Evolutionary conservation across 352 stramenopile genomes (phyloP).

Genomic region (Pythium volutum): DNA sequence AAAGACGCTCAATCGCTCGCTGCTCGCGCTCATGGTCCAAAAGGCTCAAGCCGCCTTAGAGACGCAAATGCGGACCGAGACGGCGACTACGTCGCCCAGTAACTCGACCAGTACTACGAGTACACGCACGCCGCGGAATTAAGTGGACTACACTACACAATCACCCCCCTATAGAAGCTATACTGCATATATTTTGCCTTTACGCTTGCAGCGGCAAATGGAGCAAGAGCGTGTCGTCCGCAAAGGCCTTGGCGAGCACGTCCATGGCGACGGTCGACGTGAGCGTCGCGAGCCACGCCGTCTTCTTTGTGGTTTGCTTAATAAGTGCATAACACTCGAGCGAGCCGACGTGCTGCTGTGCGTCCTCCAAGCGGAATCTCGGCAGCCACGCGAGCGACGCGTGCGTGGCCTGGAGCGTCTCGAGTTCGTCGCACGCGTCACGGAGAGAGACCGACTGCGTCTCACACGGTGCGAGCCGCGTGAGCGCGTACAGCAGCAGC

Average conservation of each 20-base stretch:
- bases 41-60: conserved; percentile 72
- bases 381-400: conserved; percentile 54
- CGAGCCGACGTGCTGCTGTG: conserved; percentile 56
- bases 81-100: conserved; percentile 8
- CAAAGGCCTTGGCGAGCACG: conserved; percentile 35
- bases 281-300: conserved; percentile 42
- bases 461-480: conserved; percentile 41
- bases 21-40: conserved; percentile 72
- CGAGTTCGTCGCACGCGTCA: conserved; percentile 46
- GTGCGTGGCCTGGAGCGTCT: conserved; percentile 29
- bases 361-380: conserved; percentile 50
- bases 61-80: conserved; percentile 69
- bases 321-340: conserved; percentile 73
- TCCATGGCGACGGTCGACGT: conserved; percentile 50
- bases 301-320: conserved; percentile 31
- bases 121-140: too few relatives aligned
- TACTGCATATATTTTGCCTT: conserved; percentile 14
- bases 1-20: conserved; percentile 63
- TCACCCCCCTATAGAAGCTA: too few relatives aligned
- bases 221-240: conserved; percentile 48
- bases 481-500: conserved; percentile 65
- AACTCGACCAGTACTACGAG: background rate
- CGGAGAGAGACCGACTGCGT: conserved; percentile 35
- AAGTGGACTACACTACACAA: too few relatives aligned
- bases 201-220: conserved; percentile 13